Percentiles rank a stretch among this genome's conserved stretches.
Conservation (phyloP, 2,329 filamentous ascomycete species). For the Xylariaceae sp. region DNA sequence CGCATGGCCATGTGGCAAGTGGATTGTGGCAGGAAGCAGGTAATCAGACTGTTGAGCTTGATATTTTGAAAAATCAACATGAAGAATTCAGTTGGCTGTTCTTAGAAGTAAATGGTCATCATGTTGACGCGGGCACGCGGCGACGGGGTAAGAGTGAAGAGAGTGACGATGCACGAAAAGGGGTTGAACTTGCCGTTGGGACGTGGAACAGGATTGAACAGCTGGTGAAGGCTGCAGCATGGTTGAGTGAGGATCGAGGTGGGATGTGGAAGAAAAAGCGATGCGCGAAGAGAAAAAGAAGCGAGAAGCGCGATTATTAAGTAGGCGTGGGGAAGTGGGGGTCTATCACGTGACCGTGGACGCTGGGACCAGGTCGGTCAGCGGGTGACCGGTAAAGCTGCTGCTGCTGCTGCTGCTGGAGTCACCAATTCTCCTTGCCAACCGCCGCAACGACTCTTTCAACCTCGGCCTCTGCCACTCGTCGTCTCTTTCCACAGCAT, state of each 20-base stretch:
- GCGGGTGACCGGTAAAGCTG: too few species aligned
- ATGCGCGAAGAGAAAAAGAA: background rate
- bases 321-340: background rate
- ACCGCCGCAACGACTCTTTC: too few species aligned
- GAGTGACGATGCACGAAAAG: background rate
- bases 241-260: too few species aligned
- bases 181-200: conserved; percentile 16
- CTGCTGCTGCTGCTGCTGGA: too few species aligned
- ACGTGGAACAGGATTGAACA: too few species aligned
- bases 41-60: conserved; percentile 63
- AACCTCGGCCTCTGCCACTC: too few species aligned
- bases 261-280: too few species aligned
- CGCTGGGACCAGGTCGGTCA: background rate
- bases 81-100: conserved; percentile 61
- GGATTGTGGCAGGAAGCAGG: background rate
- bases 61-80: conserved; percentile 55
- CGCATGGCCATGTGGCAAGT: background rate
- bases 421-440: too few species aligned
- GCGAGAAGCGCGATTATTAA: background rate
- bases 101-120: conserved; percentile 59
- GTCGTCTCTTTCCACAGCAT: too few species aligned
- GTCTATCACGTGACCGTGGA: background rate
- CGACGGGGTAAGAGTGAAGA: background rate
- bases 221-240: too few species aligned
- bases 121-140: conserved; percentile 11